Percentiles rank a stretch among this genome's conserved stretches.
These are phyloP conservation scores for Penicillium turbatum DNA, from an alignment of 495 filamentous ascomycete species.

Conservation along the genomic window DNA sequence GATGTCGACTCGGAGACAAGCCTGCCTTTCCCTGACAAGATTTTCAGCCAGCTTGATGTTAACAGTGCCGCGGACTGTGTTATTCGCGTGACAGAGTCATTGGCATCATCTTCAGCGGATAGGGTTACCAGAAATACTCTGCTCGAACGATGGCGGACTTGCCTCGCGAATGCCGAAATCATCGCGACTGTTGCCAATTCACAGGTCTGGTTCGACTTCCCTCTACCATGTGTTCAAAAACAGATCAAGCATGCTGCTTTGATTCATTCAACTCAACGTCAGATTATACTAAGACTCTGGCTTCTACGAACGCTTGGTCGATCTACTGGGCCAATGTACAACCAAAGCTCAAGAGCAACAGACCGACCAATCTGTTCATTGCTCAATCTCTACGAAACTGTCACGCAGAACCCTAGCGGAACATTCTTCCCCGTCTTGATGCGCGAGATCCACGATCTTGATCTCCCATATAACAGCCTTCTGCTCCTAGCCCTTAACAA, in stretches of 20 bases:
- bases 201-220: constrained; percentile 26
- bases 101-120: constrained; percentile 19
- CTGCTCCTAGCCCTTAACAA: constrained; percentile 28
- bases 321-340: constrained; percentile 23
- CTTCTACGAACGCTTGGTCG: constrained; percentile 29
- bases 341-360: constrained; percentile 11
- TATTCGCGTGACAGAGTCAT: constrained; percentile 32
- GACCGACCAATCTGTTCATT: constrained; percentile 27
- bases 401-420: constrained; percentile 3
- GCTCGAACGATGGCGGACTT: constrained; percentile 34
- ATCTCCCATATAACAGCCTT: constrained; percentile 33
- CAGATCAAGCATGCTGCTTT: not conserved
- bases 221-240: constrained; percentile 5
- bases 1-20: constrained; percentile 1
- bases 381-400: constrained; percentile 30
- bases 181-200: constrained; percentile 22
- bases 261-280: constrained; percentile 19
- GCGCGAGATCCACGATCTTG: constrained; percentile 28
- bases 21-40: constrained; percentile 8
- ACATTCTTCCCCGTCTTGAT: constrained; percentile 31
- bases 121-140: constrained; percentile 9
- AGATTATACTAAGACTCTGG: constrained; percentile 39
- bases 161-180: constrained; percentile 21
- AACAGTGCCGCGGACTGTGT: constrained; percentile 27
- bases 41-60: constrained; percentile 24